phyloP scores from a whole-genome alignment of 108 stramenopile species.

The Cyclostephanos invisitatus region DNA sequence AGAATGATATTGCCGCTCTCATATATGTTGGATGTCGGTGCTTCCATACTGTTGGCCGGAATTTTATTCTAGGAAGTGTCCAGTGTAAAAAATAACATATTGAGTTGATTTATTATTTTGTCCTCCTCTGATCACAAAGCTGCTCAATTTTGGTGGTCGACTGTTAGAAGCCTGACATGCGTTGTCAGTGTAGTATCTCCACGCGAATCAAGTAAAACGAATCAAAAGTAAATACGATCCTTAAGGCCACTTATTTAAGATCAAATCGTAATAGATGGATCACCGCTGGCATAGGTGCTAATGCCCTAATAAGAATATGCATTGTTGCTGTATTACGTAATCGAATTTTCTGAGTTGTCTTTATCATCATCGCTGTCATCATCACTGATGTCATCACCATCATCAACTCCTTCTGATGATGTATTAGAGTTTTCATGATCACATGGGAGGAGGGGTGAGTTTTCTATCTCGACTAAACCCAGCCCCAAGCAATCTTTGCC shows the following conservation, averaged over 20 bases:
- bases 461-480: constrained; percentile 5
- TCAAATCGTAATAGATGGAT: too few species aligned
- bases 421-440: background rate
- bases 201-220: too few species aligned
- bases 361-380: background rate
- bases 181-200: too few species aligned
- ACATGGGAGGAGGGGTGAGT: background rate
- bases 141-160: too few species aligned
- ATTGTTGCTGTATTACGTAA: too few species aligned
- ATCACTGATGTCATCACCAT: background rate
- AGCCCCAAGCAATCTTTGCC: constrained; percentile 32
- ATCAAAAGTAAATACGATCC: too few species aligned
- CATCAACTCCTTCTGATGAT: background rate
- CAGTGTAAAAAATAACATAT: background rate
- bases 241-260: too few species aligned
- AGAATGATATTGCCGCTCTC: background rate
- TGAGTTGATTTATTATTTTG: background rate
- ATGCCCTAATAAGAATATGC: too few species aligned
- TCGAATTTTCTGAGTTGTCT: background rate
- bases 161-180: too few species aligned
- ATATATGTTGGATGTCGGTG: background rate
- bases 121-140: too few species aligned
- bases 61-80: background rate
- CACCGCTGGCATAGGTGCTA: background rate
- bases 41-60: background rate